Percentiles rank a stretch among this genome's conserved stretches.
phyloP scores from a whole-genome alignment of 2,329 filamentous ascomycete genomes.

The Fusarium secorum region DNA sequence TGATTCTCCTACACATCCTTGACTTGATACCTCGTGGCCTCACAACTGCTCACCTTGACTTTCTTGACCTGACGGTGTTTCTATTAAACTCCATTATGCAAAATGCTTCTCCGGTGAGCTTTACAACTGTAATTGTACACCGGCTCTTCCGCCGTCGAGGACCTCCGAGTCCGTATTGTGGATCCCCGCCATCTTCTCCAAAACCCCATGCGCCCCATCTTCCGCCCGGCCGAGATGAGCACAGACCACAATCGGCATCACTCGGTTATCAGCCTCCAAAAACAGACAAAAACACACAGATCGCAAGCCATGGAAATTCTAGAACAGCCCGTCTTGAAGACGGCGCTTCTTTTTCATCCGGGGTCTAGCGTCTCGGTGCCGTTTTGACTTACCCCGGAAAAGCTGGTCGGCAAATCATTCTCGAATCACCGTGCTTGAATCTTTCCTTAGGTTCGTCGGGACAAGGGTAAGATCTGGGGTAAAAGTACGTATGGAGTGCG shows the following conservation, averaged over 20 bases:
- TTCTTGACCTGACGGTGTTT: rapidly evolving
- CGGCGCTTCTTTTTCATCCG: neutral
- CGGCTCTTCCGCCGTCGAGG: neutral
- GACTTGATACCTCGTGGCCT: neutral
- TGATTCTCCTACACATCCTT: constrained; percentile 17
- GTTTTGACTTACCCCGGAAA: constrained; percentile 29
- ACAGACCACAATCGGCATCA: constrained; percentile 42
- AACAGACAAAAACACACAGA: neutral
- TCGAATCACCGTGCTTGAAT: constrained; percentile 26
- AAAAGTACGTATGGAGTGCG: neutral
- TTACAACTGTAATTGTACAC: neutral
- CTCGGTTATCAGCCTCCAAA: constrained; percentile 34
- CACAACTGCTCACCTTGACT: neutral
- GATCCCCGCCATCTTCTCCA: neutral
- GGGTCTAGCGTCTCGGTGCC: constrained; percentile 6
- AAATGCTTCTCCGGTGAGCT: neutral
- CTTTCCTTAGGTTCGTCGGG: neutral
- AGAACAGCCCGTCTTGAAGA: neutral
- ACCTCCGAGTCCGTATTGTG: neutral
- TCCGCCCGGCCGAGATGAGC: constrained; percentile 34
- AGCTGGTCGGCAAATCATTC: constrained; percentile 28
- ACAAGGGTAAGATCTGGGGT: constrained; percentile 18
- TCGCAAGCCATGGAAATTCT: neutral
- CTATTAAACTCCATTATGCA: rapidly evolving
- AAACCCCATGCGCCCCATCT: neutral